Evolutionary conservation across 208 protist species (phyloP), one percentile per base, ranked within the genome.

Genomic region (Histomonas meleagridis): DNA sequence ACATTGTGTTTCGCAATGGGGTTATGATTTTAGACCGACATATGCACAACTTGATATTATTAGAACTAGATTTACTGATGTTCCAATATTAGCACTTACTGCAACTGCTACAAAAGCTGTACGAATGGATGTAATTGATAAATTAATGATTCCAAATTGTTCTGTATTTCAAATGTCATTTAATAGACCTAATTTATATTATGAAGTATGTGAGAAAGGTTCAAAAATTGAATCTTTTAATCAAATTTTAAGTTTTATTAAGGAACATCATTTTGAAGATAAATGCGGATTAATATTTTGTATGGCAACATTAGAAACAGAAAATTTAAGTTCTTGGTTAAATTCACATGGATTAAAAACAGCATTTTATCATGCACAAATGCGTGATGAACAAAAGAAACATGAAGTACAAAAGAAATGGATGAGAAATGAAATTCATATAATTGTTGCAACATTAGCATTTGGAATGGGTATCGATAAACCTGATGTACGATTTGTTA

Each of bases 1-100:
- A 9, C 95, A 96, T 86, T 96, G 95, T 91, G 92, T 96, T 60
- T 94, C 92, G 26, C 32, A 94, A 46, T 96, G 95, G 95, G 95
- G 95, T 18, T 94, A 96, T 91, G 95, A 96, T 55, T 96, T 96
- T 91, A 90, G 95, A 55, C 91, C 90, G 26, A 62, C 81, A 32
- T 96, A 95, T 53, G 32, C 40, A 51, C 23, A 91, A 72, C 79
- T 96, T 16, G 28, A 48, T 26, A 78, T 40, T 55, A 72, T 95
- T 10, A 26, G 92, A 32, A 0, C 38, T 12, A 35, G 1, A 40
- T 95, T 95, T 86, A 91, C 93, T 21, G 43, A 16, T 16, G 93
- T 95, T 21, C 94, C 95, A n/a, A 79, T 95, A 28, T 62, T 94
- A 49, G 93, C 93, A 0, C 76, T 95, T 9, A 96, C 95, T 9